Base-by-base conservation (phyloP, 495 filamentous ascomycete species). In the Aspergillus nidulans region DNA sequence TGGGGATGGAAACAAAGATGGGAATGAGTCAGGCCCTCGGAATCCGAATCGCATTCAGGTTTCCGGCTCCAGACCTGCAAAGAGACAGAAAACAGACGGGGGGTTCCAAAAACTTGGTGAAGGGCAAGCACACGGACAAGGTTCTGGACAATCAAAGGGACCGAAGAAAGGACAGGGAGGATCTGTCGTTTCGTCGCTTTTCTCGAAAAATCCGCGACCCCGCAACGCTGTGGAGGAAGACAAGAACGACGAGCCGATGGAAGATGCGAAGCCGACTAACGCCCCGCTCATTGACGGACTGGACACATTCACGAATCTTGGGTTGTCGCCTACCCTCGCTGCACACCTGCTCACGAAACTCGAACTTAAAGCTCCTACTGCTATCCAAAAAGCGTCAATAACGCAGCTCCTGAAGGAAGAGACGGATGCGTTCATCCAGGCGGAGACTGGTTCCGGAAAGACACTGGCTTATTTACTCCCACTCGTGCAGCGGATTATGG, bases 391-490 rank as follows among this genome's bases (percentile, higher is more conserved):
- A 59, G 86, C 85, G 43, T 87, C 91, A 0, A 85, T 98, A 41
- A 78, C 86, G 15, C 80, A 88, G 56, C 67, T 98, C 28, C 70
- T 95, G 53, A 88, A 85, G 49, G 87, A 88, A 40, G 87, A 96
- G 61, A 83, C 78, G 36, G 94, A 98, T 76, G 94, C 92, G 15
- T 97, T 97, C 64, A 87, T 98, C 23, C 94, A 97, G 68, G 95
- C 95, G 13, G 88, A 98, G 70, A 98, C 94, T 0, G 94, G 94
- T 28, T 98, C 95, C 0, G 94, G 94, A 65, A 98, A 98, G 71
- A 98, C 94, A 4, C 70, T 98, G 45, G 91, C 94, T 30, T 98
- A 97, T 67, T 77, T 97, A 9, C 68, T 98, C 5, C 94, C 94
- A 1, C 88, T 98, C 34, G 85, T 97, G 16, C 86, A 98, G 60